Evolutionary conservation across 1,284 basidiomycete species (phyloP).

Genomic region (Garcileccinum viscosum): DNA sequence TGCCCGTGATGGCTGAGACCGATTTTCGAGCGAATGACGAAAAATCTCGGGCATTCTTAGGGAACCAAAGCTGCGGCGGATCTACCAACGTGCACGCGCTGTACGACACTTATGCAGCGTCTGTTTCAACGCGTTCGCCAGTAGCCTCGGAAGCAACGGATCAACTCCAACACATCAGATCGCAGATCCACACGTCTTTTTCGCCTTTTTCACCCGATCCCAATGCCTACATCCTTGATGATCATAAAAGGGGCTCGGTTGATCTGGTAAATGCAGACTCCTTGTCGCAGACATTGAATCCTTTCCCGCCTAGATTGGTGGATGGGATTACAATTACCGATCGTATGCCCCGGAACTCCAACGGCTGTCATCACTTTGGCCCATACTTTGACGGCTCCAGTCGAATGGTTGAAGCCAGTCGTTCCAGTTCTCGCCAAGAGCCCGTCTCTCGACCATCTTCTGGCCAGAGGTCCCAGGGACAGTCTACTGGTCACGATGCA

Average conservation of each 20-base stretch:
- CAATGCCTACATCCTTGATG: conserved; percentile 45
- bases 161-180: conserved; percentile 29
- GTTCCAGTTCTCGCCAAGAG: conserved; percentile 52
- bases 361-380: conserved; percentile 51
- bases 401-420: conserved; percentile 41
- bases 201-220: conserved; percentile 71
- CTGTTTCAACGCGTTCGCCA: conserved; percentile 21
- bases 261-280: conserved; percentile 36
- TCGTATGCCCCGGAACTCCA: conserved; percentile 47
- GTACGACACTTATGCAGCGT: conserved; percentile 29
- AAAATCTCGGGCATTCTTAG: conserved; percentile 34
- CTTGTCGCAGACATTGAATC: conserved; percentile 50
- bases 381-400: conserved; percentile 45
- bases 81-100: conserved; percentile 21
- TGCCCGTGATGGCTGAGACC: conserved; percentile 13
- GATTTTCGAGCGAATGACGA: conserved; percentile 37
- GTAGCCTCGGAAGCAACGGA: conserved; percentile 21
- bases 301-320: conserved; percentile 41
- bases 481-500: conserved; percentile 26
- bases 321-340: conserved; percentile 28
- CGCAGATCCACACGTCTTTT: conserved; percentile 48
- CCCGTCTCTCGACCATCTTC: conserved; percentile 58
- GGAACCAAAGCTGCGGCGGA: conserved; percentile 32
- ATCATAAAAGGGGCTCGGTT: conserved; percentile 40
- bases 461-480: conserved; percentile 44